A percentile compares a stretch with the other conserved stretches of the same genome.
These are phyloP conservation scores for Sarocladium brachiariae DNA, from an alignment of 2,329 filamentous ascomycete genomes.

Conservation along the genomic window DNA sequence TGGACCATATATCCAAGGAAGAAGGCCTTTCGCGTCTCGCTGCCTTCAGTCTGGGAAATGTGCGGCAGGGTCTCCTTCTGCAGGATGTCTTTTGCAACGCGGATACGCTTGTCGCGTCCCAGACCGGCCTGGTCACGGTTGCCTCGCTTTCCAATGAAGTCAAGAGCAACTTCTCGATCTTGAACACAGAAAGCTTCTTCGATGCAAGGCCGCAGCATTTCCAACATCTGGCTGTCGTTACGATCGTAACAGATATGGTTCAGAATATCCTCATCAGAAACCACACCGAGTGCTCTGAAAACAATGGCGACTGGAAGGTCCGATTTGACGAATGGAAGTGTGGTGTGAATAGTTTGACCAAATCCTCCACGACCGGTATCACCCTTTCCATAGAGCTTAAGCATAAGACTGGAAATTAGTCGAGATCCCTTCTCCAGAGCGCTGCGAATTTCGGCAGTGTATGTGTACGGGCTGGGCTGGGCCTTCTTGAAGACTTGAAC, in stretches of 20 bases:
- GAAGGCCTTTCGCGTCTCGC: constrained; percentile 93
- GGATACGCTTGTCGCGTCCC: constrained; percentile 78
- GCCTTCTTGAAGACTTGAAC: constrained; percentile 99
- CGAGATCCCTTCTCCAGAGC: constrained; percentile 94
- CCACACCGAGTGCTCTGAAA: constrained; percentile 89
- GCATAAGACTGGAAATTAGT: constrained; percentile 83
- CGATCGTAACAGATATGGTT: constrained; percentile 97
- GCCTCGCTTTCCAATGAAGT: constrained; percentile 92
- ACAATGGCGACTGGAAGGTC: constrained; percentile 93
- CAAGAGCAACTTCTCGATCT: constrained; percentile 86
- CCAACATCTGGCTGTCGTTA: constrained; percentile 92
- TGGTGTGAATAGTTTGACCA: constrained; percentile 83
- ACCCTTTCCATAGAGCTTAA: constrained; percentile 85
- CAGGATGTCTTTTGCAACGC: constrained; percentile 87
- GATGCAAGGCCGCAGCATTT: constrained; percentile 94
- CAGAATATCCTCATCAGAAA: constrained; percentile 95
- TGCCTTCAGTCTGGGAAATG: constrained; percentile 90
- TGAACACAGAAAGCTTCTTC: constrained; percentile 96
- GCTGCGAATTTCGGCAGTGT: constrained; percentile 92
- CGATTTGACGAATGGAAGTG: constrained; percentile 86
- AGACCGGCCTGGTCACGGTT: constrained; percentile 54
- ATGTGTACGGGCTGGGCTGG: constrained; percentile 82
- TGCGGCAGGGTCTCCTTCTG: constrained; percentile 96
- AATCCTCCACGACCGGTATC: constrained; percentile 70
- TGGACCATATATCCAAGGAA: constrained; percentile 99